These are phyloP conservation scores for Irpex sp. DNA, from an alignment of 1,284 basidiomycete species.

Conservation along the genomic window DNA sequence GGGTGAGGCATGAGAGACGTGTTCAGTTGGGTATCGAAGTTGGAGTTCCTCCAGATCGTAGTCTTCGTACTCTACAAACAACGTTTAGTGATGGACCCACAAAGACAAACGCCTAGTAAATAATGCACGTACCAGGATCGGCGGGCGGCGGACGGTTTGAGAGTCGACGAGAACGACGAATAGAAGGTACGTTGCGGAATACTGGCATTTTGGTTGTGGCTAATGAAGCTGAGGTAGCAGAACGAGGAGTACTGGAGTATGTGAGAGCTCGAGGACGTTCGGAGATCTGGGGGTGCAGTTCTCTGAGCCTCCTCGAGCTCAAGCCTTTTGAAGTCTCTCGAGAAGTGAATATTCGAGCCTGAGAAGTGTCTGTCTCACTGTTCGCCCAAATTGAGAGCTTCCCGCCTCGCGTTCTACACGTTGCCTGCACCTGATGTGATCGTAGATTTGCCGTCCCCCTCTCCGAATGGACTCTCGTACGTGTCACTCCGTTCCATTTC, in stretches of 20 bases:
- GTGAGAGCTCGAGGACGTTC: constrained; percentile 8
- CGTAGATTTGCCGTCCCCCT: neutral
- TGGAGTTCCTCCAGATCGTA: constrained; percentile 3
- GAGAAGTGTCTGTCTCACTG: neutral
- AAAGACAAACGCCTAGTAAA: constrained; percentile 14
- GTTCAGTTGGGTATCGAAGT: neutral
- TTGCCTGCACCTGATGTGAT: neutral
- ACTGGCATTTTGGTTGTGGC: constrained; percentile 5
- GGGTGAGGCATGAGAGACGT: neutral
- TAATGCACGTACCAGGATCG: constrained; percentile 16
- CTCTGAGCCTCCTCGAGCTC: constrained; percentile 10
- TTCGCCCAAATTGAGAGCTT: neutral
- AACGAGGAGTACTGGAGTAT: neutral
- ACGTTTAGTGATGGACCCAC: constrained; percentile 13
- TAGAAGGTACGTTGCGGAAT: constrained; percentile 2
- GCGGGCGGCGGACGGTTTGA: constrained; percentile 14
- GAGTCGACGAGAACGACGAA: constrained; percentile 18
- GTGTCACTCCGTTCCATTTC: neutral
- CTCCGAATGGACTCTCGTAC: neutral
- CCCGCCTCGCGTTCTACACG: neutral
- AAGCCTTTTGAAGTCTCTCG: neutral
- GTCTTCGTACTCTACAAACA: constrained; percentile 11
- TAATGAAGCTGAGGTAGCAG: neutral
- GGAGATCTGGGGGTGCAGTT: neutral
- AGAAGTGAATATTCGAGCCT: neutral